Conservation (phyloP, 768 basidiomycete species). For the Termitomyces sp. region DNA sequence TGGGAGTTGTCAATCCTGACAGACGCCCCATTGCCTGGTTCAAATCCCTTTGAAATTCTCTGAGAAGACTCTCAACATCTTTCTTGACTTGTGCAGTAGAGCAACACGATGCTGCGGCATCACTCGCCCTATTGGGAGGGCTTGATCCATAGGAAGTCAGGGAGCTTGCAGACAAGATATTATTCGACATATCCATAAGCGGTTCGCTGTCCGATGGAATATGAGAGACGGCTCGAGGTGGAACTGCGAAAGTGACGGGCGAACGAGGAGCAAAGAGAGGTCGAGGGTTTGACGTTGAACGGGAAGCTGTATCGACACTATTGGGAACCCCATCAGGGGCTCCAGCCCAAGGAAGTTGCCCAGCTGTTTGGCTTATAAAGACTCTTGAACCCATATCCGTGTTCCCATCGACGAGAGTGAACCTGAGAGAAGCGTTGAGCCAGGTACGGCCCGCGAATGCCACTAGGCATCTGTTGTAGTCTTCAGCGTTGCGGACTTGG, state of each 20-base stretch:
- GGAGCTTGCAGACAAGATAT: background rate
- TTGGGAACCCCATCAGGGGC: background rate
- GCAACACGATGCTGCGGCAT: conserved; percentile 34
- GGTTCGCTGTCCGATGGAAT: background rate
- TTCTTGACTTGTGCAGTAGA: conserved; percentile 40
- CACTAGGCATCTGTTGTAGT: conserved; percentile 50
- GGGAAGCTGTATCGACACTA: background rate
- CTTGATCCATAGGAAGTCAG: conserved; percentile 5
- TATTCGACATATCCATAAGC: background rate
- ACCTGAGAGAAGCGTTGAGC: conserved; percentile 57
- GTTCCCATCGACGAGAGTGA: conserved; percentile 54
- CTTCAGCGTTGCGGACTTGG: conserved; percentile 54
- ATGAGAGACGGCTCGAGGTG: background rate
- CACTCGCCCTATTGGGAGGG: background rate
- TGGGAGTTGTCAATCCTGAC: background rate
- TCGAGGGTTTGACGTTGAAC: background rate
- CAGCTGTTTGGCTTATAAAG: conserved; percentile 4
- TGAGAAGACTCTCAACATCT: conserved; percentile 44
- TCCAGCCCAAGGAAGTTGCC: conserved; percentile 1
- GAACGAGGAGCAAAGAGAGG: conserved; percentile 27
- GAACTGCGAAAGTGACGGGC: background rate
- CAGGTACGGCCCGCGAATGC: conserved; percentile 50
- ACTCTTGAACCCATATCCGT: conserved; percentile 10
- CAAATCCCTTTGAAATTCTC: conserved; percentile 52
- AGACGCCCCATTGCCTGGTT: conserved; percentile 34